phyloP scores from a whole-genome alignment of 495 filamentous ascomycete species.

The Penicillium pulvis region DNA sequence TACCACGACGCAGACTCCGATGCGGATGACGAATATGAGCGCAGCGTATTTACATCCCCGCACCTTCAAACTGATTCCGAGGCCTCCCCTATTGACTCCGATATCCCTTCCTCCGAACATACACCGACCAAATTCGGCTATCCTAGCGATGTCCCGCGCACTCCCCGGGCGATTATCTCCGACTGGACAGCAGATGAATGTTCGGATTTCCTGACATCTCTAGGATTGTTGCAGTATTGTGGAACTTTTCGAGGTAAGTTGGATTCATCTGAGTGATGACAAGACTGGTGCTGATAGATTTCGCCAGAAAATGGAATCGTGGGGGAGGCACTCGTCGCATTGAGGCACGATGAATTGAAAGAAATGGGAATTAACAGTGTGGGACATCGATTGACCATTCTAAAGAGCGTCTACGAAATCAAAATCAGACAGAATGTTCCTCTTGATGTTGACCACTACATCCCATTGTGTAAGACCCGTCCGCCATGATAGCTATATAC shows the following conservation, averaged over 20 bases:
- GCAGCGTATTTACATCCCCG: slow-evolving; percentile 75
- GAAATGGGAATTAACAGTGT: slow-evolving; percentile 92
- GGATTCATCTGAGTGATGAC: neutral
- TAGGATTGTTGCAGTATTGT: slow-evolving; percentile 83
- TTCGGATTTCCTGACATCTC: slow-evolving; percentile 76
- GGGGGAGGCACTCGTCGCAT: slow-evolving; percentile 84
- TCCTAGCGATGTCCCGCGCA: slow-evolving; percentile 60
- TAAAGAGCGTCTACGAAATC: slow-evolving; percentile 92
- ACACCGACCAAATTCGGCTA: slow-evolving; percentile 85
- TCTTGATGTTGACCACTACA: slow-evolving; percentile 89
- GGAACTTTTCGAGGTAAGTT: slow-evolving; percentile 77
- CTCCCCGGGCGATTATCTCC: slow-evolving; percentile 77
- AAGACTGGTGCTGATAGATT: slow-evolving; percentile 6
- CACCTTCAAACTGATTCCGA: slow-evolving; percentile 74
- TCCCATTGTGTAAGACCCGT: slow-evolving; percentile 77
- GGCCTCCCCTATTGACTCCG: slow-evolving; percentile 77
- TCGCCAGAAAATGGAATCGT: slow-evolving; percentile 85
- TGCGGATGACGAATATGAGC: slow-evolving; percentile 93
- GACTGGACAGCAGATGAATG: slow-evolving; percentile 91
- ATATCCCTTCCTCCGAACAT: slow-evolving; percentile 78
- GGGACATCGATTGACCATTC: slow-evolving; percentile 89
- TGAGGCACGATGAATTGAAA: slow-evolving; percentile 91
- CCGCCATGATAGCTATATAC: neutral
- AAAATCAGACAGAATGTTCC: slow-evolving; percentile 91
- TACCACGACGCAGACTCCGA: slow-evolving; percentile 79